Evolutionary conservation across 1,139 yeast genomes (phyloP), one percentile per base, ranked within the genome.

Genomic region (Pneumocystis murina): DNA sequence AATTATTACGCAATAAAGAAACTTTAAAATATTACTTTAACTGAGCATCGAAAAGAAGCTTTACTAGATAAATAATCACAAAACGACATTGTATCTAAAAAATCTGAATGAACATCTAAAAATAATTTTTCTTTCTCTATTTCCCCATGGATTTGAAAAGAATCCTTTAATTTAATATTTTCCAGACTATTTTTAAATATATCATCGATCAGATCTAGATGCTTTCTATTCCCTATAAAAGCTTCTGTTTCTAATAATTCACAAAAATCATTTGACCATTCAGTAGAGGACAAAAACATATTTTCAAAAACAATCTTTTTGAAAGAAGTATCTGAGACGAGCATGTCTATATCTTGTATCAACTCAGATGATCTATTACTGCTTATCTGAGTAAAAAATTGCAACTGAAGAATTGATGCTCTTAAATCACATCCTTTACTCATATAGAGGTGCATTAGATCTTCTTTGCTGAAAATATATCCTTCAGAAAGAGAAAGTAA

Each of bases 351-450:
- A 43, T 14, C 16, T 1, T 43, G 5, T 20, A 43, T 8, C 10
- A 7, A 43, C 24, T 12, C 75, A 2, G 73, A 69, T 7, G 68
- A 67, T n/a, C 68, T 64, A 2, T 76, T 75, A 17, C 73, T 61
- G 1, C 74, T 75, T 72, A 73, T 71, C 63, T 78, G 81, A 68
- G 87, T 84, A 68, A 83, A 68, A 67, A 81, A 78, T 71, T 88
- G 94, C 57, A 86, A 75, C 6, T 77, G 75, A 71, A 79, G 76
- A 12, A 88, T 72, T 35, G 82, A 77, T 64, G 76, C 77, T 61
- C 95, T 75, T 24, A 88, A 71, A 71, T 87, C 94, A 59, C 72
- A 71, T 12, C 75, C 68, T 59, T 71, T 69, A 0, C 33, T 39
- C 5, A 54, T 39, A 38, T 12, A 38, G 1, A 59, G 41, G 73